phyloP scores from a whole-genome alignment of 805 yeast genomes.

The Myxozyma mucilagina region DNA sequence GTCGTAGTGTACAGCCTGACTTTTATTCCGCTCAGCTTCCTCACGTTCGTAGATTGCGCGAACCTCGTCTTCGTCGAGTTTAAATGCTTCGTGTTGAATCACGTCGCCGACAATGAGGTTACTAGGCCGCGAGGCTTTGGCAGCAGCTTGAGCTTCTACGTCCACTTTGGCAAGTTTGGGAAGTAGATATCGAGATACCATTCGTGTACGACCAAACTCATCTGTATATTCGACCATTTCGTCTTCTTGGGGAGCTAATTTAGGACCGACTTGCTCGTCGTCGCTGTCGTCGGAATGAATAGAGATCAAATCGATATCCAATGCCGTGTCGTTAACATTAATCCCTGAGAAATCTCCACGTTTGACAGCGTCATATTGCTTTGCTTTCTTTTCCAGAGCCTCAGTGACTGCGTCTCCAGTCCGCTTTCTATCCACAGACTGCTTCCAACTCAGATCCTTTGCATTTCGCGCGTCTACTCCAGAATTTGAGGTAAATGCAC shows the following conservation, averaged over 20 bases:
- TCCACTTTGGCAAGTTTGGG: conserved; percentile 5
- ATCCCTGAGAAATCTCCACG: conserved; percentile 13
- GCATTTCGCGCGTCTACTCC: conserved; percentile 26
- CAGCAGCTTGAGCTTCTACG: conserved; percentile 8
- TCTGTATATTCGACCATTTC: conserved; percentile 32
- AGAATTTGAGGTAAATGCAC: conserved; percentile 5
- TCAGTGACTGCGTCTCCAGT: conserved; percentile 2
- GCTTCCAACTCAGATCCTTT: conserved; percentile 9
- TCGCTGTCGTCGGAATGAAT: conserved; percentile 11
- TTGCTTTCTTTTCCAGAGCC: conserved; percentile 26
- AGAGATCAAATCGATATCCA: conserved; percentile 30
- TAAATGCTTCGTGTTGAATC: conserved; percentile 32
- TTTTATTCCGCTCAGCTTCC: conserved; percentile 3
- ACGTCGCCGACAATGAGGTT: conserved; percentile 33
- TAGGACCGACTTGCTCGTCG: neutral
- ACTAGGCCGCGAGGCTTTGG: conserved; percentile 18
- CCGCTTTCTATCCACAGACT: neutral
- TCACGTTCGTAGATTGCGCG: conserved; percentile 26
- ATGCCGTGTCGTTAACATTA: conserved; percentile 19
- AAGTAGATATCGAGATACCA: conserved; percentile 19
- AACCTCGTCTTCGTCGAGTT: conserved; percentile 30
- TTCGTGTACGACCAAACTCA: conserved; percentile 35
- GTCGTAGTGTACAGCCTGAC: conserved; percentile 31
- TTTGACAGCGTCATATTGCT: conserved; percentile 23
- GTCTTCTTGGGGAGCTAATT: conserved; percentile 6